Evolutionary conservation across 106 monocot genomes (phyloP), one percentile per base, ranked within the genome.

Genomic region (Platanthera guangdongensis): DNA sequence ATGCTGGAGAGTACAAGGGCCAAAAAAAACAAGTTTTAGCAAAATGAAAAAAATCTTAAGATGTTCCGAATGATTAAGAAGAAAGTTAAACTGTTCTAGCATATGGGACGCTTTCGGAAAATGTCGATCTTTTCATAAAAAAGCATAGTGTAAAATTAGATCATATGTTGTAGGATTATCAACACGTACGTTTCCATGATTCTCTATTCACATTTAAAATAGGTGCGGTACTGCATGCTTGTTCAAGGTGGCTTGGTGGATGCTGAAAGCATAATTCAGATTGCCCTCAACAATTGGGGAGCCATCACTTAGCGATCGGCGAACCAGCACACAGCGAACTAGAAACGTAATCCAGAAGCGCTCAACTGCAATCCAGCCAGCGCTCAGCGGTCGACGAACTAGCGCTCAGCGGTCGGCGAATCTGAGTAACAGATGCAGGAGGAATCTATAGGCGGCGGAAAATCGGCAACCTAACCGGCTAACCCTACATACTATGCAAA

Each of bases 1-100:
- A 97, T 86, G 82, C 97, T 97, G 74, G 30, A 86, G 49, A 60
- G 51, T 14, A 64, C 11, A 50, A 72, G 46, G 25, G 19, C 15
- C 21, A 50, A 19, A 72, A 51, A 51, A 4, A 14, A 21, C 21
- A 51, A 68, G 13, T 70, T 14, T 48, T 15, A 70, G 47, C 30
- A 70, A 70, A 47, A 3, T 11, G 6, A 67, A 22, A 15, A 72
- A 72, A 72, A 51, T 19, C 4, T 21, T 72, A 15, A 72, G 16
- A 21, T 72, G 72, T 51, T 72, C 0, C 47, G 2, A 8, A 16
- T 68, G 30, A 15, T 47, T 6, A n/a, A 39, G 12, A 67, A 48
- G 70, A 39, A 39, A 39, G 9, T 30, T 39, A 12, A 67, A 0
- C 13, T 12, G 2, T 67, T 9, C 2, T 3, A 67, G 13, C 3